Conservation (phyloP, 305 asterid genomes). For the Fraxinus baroniana region DNA sequence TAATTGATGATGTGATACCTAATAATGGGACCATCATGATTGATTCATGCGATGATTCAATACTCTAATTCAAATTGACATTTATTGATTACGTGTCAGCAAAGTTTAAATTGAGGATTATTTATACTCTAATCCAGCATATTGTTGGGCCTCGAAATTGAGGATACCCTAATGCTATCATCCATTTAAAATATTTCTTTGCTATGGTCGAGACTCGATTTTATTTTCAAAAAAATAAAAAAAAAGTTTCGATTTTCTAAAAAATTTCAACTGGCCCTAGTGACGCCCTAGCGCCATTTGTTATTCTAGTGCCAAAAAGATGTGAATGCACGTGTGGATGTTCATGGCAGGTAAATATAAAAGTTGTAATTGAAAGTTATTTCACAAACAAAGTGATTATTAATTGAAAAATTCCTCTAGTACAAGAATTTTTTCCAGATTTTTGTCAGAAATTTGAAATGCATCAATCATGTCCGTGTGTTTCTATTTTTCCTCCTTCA, state of each 20-base stretch:
- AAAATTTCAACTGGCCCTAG: neutral
- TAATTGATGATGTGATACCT: neutral
- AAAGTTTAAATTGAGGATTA: neutral
- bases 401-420: too few species aligned
- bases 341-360: neutral
- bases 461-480: too few species aligned
- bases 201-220: neutral
- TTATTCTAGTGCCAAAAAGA: neutral
- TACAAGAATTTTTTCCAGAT: too few species aligned
- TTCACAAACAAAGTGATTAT: neutral
- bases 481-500: too few species aligned
- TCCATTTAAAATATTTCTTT: neutral
- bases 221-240: neutral
- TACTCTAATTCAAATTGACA: constrained; percentile 11
- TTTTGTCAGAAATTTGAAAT: too few species aligned
- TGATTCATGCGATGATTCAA: neutral
- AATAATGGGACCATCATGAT: neutral
- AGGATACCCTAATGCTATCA: neutral
- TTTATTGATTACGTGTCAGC: constrained; percentile 4
- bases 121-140: neutral
- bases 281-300: neutral
- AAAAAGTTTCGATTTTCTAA: neutral
- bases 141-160: neutral
- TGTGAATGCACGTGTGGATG: neutral
- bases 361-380: neutral